These are phyloP conservation scores for Spathaspora passalidarum DNA, from an alignment of 805 yeast genomes.

Conservation along the genomic window DNA sequence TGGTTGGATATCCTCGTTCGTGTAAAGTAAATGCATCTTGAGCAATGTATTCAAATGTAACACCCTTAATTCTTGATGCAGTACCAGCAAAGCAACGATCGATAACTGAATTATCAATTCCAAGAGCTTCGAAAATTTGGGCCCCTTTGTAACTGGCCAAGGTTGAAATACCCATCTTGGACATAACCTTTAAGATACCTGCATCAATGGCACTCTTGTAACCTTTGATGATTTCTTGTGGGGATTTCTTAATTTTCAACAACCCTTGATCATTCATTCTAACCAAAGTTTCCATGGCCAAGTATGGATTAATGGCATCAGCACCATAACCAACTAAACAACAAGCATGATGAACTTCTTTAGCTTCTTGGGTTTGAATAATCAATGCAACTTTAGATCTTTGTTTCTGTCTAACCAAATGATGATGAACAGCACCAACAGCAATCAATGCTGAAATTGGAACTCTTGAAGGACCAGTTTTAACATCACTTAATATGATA, in stretches of 20 bases:
- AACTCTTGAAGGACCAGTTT: slow-evolving; percentile 57
- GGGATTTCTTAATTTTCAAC: slow-evolving; percentile 50
- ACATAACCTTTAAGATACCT: slow-evolving; percentile 95
- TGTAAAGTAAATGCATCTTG: slow-evolving; percentile 95
- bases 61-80: slow-evolving; percentile 94
- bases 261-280: slow-evolving; percentile 82
- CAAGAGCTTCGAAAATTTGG: slow-evolving; percentile 95
- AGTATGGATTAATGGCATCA: slow-evolving; percentile 91
- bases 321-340: slow-evolving; percentile 96
- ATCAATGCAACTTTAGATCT: slow-evolving; percentile 92
- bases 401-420: slow-evolving; percentile 90
- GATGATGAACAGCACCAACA: slow-evolving; percentile 96
- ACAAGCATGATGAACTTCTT: slow-evolving; percentile 96
- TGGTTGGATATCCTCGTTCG: slow-evolving; percentile 84
- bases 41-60: slow-evolving; percentile 92
- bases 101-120: slow-evolving; percentile 91
- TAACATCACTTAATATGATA: slow-evolving; percentile 72
- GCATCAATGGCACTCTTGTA: slow-evolving; percentile 84
- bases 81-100: slow-evolving; percentile 97
- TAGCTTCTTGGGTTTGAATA: slow-evolving; percentile 94
- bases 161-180: slow-evolving; percentile 99
- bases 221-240: slow-evolving; percentile 64
- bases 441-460: slow-evolving; percentile 88
- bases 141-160: slow-evolving; percentile 99
- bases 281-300: slow-evolving; percentile 84